Base-by-base conservation (phyloP, 2,329 filamentous ascomycete species). In the Arthroderma sp. region DNA sequence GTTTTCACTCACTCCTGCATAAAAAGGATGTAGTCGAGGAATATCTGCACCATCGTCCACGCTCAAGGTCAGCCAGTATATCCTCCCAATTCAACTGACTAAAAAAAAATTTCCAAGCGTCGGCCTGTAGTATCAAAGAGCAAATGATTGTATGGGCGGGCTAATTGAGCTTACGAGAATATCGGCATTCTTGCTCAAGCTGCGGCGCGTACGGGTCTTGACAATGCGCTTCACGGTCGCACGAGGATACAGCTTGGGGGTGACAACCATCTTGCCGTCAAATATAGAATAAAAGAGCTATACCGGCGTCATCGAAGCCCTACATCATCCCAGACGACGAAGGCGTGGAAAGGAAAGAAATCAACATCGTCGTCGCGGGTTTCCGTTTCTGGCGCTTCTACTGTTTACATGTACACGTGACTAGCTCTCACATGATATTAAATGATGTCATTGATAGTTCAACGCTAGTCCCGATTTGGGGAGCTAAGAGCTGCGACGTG, bases 181-280 rank as follows among this genome's bases (percentile, higher is more conserved):
- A 64, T 94, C 88, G 29, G 80, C 83, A 63, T 91, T 88, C 64
- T 86, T 91, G 69, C 81, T 86, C 51, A 94, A 65, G 51, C 75
- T 82, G 59, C 81, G 79, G 51, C 84, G 82, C 6, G 86, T 83
- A 63, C 94, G 86, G 11, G 86, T 86, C 66, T 94, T 94, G 57
- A 93, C 73, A 48, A 93, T 89, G 64, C 87, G 88, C 65, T 87
- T 91, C 55, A 94, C 72, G 0, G 85, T 91, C 11, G 78, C 80
- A 50, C 87, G 80, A 7, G 87, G 87, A 57, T 94, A 94, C 9
- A 85, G 71, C 54, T 86, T 89, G 58, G 82, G 80, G 22, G 77
- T 71, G 8, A 75, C 68, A 42, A 75, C 77, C 74, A 80, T 82
- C 7, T n/a, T 44, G 8, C 15, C 8, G 15, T 22, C 15, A 22